phyloP scores from a whole-genome alignment of 2,329 filamentous ascomycete species.

The Phoma sp. region DNA sequence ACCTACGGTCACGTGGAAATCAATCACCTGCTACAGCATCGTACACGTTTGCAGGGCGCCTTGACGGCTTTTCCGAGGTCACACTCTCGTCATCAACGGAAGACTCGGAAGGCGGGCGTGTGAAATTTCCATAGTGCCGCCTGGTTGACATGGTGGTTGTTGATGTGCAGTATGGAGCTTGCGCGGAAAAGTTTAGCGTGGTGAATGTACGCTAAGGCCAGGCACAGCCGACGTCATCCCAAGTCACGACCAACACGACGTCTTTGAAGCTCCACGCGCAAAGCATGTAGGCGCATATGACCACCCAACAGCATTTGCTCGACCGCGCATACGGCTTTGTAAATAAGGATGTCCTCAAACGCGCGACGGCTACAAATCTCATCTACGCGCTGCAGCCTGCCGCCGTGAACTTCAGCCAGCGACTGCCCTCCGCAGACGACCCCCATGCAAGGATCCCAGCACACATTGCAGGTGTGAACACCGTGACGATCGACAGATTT shows the following conservation, averaged over 20 bases:
- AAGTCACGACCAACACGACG: background rate
- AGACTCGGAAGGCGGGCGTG: conserved; percentile 19
- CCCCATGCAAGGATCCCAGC: conserved; percentile 59
- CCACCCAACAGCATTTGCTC: conserved; percentile 65
- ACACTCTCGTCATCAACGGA: conserved; percentile 20
- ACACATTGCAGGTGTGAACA: conserved; percentile 79
- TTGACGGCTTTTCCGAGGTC: conserved; percentile 16
- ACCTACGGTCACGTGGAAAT: too few species aligned
- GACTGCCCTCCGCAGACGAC: conserved; percentile 50
- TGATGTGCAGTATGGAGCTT: conserved; percentile 3
- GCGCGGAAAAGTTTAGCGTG: conserved; percentile 11
- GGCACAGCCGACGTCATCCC: conserved; percentile 25
- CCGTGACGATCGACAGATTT: conserved; percentile 80
- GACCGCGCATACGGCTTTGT: conserved; percentile 73
- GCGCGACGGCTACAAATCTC: conserved; percentile 69
- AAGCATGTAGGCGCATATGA: conserved; percentile 50
- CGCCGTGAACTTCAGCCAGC: conserved; percentile 73
- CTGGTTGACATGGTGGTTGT: conserved; percentile 18
- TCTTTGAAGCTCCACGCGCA: conserved; percentile 15
- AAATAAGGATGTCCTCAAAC: conserved; percentile 67
- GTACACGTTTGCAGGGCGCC: conserved; percentile 65
- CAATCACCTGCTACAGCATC: conserved; percentile 72
- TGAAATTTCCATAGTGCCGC: conserved; percentile 1
- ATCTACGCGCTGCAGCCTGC: conserved; percentile 73
- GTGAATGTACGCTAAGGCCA: conserved; percentile 7